Percentiles rank a stretch among this genome's conserved stretches.
These are phyloP conservation scores for Macadamia tetraphylla DNA, from an alignment of 164 flowering plant genomes.

Conservation along the genomic window DNA sequence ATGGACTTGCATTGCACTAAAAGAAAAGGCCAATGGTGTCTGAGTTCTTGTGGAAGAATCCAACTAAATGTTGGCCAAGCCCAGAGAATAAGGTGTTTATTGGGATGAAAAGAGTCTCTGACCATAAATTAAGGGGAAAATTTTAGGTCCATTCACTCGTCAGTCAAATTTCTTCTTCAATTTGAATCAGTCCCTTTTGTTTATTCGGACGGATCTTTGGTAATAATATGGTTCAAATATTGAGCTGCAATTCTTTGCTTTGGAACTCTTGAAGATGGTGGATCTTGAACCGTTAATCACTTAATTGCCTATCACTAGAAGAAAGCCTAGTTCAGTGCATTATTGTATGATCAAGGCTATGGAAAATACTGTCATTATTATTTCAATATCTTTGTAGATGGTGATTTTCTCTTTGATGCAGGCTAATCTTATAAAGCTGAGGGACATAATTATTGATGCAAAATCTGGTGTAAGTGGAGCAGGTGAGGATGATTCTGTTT, in stretches of 20 bases:
- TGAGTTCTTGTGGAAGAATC: too few relatives aligned
- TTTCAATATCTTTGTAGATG: neutral
- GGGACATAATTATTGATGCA: conserved; percentile 78
- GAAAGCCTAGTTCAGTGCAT: neutral
- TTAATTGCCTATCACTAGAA: neutral
- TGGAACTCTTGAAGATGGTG: neutral
- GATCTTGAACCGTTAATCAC: neutral
- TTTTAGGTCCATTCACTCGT: too few relatives aligned
- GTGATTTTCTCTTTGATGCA: conserved; percentile 30
- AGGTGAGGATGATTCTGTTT: conserved; percentile 39
- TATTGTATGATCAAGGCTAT: neutral
- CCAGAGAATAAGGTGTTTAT: too few relatives aligned
- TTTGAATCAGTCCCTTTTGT: too few relatives aligned
- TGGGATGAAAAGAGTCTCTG: too few relatives aligned
- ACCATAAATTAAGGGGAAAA: too few relatives aligned
- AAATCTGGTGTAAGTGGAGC: conserved; percentile 99
- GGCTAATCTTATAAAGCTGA: conserved; percentile 63
- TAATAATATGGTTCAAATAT: neutral
- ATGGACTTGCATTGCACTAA: too few relatives aligned
- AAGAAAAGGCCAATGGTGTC: too few relatives aligned
- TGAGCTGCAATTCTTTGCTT: neutral
- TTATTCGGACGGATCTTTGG: too few relatives aligned
- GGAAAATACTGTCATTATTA: neutral
- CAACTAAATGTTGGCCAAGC: too few relatives aligned
- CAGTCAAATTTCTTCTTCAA: too few relatives aligned